Evolutionary conservation across 345 rosid genomes (phyloP).

Genomic region (Salix exigua): DNA sequence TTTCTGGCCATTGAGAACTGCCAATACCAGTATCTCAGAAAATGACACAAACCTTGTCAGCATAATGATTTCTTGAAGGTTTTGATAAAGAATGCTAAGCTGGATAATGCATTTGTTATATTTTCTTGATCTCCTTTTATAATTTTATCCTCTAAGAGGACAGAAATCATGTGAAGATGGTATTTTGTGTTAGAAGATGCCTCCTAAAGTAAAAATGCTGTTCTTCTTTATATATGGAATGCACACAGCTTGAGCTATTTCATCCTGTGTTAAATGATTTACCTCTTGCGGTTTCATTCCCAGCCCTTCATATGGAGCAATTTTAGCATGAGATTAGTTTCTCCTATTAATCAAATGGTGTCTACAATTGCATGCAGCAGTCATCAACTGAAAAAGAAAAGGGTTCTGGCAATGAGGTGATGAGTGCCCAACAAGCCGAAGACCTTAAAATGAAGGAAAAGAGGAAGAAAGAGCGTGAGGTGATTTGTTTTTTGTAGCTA

Average conservation of each 20-base stretch:
- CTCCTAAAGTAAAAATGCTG: not conserved
- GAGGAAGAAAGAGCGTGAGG: constrained; percentile 89
- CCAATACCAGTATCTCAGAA: not conserved
- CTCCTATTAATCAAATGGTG: not conserved
- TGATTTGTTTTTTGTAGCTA: constrained; percentile 2
- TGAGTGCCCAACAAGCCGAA: constrained; percentile 87
- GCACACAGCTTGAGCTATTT: not conserved
- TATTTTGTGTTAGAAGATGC: not conserved
- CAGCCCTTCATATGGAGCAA: not conserved
- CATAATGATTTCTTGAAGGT: not conserved
- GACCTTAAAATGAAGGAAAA: constrained; percentile 89
- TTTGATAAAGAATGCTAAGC: not conserved
- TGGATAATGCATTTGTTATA: not conserved
- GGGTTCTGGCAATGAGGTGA: constrained; percentile 48
- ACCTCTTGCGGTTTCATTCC: not conserved
- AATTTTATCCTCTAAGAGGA: not conserved
- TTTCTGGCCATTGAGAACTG: not conserved
- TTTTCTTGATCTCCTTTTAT: not conserved
- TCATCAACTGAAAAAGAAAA: constrained; percentile 48
- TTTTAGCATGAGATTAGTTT: not conserved
- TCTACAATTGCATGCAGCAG: constrained; percentile 23
- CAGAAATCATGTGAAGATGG: not conserved
- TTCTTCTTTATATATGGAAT: not conserved
- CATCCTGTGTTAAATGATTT: not conserved
- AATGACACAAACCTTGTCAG: not conserved